Base-by-base conservation (phyloP, 2,329 filamentous ascomycete species). In the Xylariaceae sp. region DNA sequence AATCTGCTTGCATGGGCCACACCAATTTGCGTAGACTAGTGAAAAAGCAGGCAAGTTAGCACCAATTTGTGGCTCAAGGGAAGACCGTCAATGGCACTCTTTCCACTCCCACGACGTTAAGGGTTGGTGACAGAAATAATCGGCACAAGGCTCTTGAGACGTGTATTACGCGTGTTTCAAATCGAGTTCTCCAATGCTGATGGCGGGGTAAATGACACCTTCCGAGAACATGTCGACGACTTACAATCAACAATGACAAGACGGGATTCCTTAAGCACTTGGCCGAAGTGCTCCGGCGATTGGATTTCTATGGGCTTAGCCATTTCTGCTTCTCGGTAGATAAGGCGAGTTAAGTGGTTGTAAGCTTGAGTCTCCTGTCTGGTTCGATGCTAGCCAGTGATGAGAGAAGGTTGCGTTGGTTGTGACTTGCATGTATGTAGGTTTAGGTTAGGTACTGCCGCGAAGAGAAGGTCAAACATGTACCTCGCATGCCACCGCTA, bases 211-310 rank as follows among this genome's bases (percentile, higher is more conserved):
- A 43, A 41, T 34, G 17, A 33, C 21, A 24, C 21, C 11, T 24
- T 24, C 11, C 11, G 21, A 24, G 21, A 24, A 24, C 6, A 19
- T 18, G 36, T n/a, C 39, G 35, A 29, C 27, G 44, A 72, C 86
- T 75, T 70, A 94, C 88, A 96, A 67, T 95, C 86, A 56, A 83
- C 81, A 38, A 97, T 82, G 29, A 97, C 86, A 43, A 95, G 78
- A 50, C 76, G 78, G 23, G 85, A 88, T 39, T 74, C 78, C 46
- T 75, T 74, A 46, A 95, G 72, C 44, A 92, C 65, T 21, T 68
- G 65, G 53, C 71, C 74, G 55, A 94, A 83, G 57, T 90, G 80
- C 54, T 70, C 68, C 16, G 65, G 58, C 1, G 76, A 80, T 47
- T 65, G 62, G 46, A 81, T 77, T 36, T 66, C 57, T 41, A 68